phyloP scores from a whole-genome alignment of 768 basidiomycete species.

The Lactarius quietus region DNA sequence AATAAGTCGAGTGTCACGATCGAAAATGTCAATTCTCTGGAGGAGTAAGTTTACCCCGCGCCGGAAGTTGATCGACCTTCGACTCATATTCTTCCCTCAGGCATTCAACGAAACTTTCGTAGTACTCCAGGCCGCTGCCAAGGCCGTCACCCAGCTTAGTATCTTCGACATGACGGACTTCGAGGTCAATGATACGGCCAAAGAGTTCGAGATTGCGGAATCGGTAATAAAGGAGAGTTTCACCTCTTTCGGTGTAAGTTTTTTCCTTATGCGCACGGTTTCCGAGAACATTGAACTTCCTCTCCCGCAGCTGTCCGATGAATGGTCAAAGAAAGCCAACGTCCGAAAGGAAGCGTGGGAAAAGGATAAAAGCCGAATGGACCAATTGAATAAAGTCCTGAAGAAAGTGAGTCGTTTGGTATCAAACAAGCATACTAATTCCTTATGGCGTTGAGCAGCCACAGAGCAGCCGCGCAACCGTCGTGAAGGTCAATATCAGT shows the following conservation, averaged over 20 bases:
- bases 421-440: neutral
- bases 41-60: slow-evolving; percentile 12
- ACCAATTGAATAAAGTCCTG: neutral
- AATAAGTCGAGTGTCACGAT: neutral
- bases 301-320: neutral
- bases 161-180: neutral
- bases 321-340: neutral
- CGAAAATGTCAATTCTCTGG: slow-evolving; percentile 8
- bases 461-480: neutral
- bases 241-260: slow-evolving; percentile 1
- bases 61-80: neutral
- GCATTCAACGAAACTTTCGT: slow-evolving; percentile 7
- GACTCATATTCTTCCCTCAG: neutral
- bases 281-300: neutral
- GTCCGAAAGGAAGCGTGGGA: neutral
- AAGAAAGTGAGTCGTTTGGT: neutral
- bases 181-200: neutral
- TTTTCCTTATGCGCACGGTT: neutral
- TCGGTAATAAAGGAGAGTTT: neutral
- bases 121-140: neutral
- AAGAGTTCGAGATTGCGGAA: neutral
- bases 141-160: slow-evolving; percentile 1
- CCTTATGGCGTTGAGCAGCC: neutral
- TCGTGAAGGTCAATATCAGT: slow-evolving; percentile 2
- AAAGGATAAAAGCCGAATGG: slow-evolving; percentile 16